phyloP scores from a whole-genome alignment of 345 rosid species.

The Eucalyptus viminalis region DNA sequence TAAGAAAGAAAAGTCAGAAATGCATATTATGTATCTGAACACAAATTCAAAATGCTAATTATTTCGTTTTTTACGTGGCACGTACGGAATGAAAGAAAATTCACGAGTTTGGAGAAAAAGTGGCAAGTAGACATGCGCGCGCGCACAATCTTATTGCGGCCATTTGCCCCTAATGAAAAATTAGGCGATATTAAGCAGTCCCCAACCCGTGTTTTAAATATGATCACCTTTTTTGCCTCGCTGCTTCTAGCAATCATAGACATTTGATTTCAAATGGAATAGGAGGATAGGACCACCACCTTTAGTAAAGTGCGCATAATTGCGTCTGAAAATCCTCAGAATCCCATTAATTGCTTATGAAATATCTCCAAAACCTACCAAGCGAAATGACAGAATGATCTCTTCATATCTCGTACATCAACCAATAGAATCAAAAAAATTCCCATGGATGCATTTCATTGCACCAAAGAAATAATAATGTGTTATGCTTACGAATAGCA shows the following conservation, averaged over 20 bases:
- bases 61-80: neutral
- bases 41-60: neutral
- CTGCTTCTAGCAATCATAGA: neutral
- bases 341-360: slow-evolving; percentile 3
- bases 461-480: neutral
- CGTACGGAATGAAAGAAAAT: neutral
- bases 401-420: neutral
- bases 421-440: neutral
- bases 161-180: neutral
- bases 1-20: neutral
- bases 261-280: neutral
- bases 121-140: neutral
- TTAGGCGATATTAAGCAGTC: neutral
- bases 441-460: neutral
- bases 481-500: neutral
- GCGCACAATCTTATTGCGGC: neutral
- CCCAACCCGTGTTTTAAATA: neutral
- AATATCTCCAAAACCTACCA: neutral
- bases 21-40: neutral
- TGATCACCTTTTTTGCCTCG: neutral
- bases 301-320: neutral
- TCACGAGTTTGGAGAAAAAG: neutral
- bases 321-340: slow-evolving; percentile 10
- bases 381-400: neutral
- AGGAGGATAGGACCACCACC: neutral